Base-by-base conservation (phyloP, 768 basidiomycete species). In the Pleurotus djamor region DNA sequence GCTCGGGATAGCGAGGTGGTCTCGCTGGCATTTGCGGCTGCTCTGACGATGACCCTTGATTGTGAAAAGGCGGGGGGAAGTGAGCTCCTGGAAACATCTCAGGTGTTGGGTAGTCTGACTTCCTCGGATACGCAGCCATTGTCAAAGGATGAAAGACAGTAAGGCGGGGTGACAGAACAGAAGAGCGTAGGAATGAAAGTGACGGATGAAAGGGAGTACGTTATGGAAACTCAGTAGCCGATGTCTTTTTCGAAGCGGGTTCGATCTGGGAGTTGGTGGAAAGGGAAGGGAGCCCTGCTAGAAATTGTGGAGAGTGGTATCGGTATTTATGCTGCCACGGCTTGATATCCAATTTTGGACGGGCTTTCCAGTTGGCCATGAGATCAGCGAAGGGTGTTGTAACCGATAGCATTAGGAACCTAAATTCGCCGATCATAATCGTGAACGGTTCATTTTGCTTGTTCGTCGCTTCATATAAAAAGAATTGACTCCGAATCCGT, bases 391-490 rank as follows among this genome's bases (percentile, higher is more conserved):
- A 56, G 38, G 33, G 54, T 56, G 54, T 41, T 38, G 8, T 32
- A 17, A 7, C 7, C 45, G 21, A 28, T 28, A 28, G 21, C 16
- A 16, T n/a, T 52, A 54, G 36, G 52, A 37, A 54, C 52, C 52
- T n/a, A 37, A 16, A 54, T 54, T 41, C 38, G 54, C 54, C 54
- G 54, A 56, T 56, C 54, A 56, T 56, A 56, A 56, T 56, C 54
- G 54, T 44, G 28, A 47, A 47, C 45, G 54, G 41, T 44, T 56
- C 54, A 32, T 50, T 50, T 35, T 33, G 49, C 28, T 32, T 50
- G 49, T 33, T 33, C 28, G 49, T 35, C 21, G 8, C 21, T 33
- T 9, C 10, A 14, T 47, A 47, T 47, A 47, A 47, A 17, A 12
- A 17, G 9, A 47, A 28, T 28, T 28, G 21, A 28, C 21, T 28